A percentile compares a stretch with the other conserved stretches of the same genome.
These are phyloP conservation scores for Rhizoctonia solani DNA, from an alignment of 1,284 basidiomycete genomes.

Conservation along the genomic window DNA sequence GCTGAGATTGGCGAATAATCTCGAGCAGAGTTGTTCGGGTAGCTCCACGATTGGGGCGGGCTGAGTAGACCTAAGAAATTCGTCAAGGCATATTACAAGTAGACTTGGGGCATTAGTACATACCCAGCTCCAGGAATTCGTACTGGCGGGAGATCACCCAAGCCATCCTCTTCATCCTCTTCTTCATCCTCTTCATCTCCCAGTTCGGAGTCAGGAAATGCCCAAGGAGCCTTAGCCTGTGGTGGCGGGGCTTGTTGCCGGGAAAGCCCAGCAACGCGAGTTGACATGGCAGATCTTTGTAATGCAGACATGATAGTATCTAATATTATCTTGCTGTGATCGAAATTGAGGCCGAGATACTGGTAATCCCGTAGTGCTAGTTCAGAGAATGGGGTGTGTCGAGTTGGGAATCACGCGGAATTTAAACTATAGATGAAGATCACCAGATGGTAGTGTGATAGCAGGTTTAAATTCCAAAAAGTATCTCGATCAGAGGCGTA, in stretches of 20 bases:
- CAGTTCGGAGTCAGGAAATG: constrained; percentile 39
- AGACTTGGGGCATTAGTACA: background rate
- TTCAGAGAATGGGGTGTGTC: too few species aligned
- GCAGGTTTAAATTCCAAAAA: too few species aligned
- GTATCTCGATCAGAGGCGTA: too few species aligned
- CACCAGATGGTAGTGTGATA: too few species aligned
- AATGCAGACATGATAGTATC: background rate
- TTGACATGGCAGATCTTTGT: constrained; percentile 19
- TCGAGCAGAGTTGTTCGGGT: constrained; percentile 45
- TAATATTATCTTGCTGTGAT: background rate
- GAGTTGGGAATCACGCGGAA: too few species aligned
- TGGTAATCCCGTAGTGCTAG: too few species aligned
- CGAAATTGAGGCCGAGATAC: background rate
- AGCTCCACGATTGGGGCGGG: too few species aligned
- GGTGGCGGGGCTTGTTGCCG: background rate
- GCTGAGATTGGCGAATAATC: constrained; percentile 76
- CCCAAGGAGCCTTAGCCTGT: constrained; percentile 17
- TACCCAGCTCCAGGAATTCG: background rate
- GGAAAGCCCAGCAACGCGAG: constrained; percentile 6
- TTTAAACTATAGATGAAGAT: too few species aligned
- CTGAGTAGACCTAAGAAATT: constrained; percentile 29
- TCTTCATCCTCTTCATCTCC: constrained; percentile 58
- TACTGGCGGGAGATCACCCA: constrained; percentile 59
- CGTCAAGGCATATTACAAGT: background rate
- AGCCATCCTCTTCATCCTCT: constrained; percentile 62